Evolutionary conservation across 768 basidiomycete species (phyloP).

Genomic region (Termitomyces sp.): DNA sequence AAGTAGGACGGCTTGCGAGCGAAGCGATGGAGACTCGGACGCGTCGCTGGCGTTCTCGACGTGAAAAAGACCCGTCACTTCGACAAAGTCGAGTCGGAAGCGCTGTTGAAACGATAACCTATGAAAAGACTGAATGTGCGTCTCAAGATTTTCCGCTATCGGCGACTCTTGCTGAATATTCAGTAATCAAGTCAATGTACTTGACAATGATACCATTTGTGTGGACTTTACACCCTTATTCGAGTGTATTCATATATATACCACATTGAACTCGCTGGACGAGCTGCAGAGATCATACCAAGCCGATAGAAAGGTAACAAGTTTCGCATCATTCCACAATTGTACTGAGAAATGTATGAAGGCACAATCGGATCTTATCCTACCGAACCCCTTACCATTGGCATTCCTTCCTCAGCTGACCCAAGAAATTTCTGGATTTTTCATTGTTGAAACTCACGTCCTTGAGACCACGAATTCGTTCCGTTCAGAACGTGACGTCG

Average conservation of each 20-base stretch:
- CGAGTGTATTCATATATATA: constrained; percentile 96
- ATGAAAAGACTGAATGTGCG: constrained; percentile 94
- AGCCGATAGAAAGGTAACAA: constrained; percentile 84
- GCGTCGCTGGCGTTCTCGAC: constrained; percentile 77
- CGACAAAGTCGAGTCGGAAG: constrained; percentile 81
- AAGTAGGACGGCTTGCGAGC: constrained; percentile 83
- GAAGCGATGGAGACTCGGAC: constrained; percentile 87
- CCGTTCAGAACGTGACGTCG: constrained; percentile 87
- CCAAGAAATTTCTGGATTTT: constrained; percentile 95
- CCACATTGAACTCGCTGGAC: constrained; percentile 84
- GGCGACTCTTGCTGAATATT: constrained; percentile 11
- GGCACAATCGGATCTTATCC: constrained; percentile 97
- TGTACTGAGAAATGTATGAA: constrained; percentile 27
- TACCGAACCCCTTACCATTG: constrained; percentile 71
- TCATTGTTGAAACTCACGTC: constrained; percentile 94
- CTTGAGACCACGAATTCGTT: constrained; percentile 86
- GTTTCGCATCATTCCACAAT: background rate
- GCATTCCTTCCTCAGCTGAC: constrained; percentile 71
- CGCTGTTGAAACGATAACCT: constrained; percentile 87
- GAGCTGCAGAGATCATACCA: constrained; percentile 92
- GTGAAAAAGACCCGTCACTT: constrained; percentile 82
- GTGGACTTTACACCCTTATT: constrained; percentile 96
- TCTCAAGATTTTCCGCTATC: constrained; percentile 8
- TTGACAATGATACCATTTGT: constrained; percentile 85
- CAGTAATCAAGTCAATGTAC: constrained; percentile 65